Percentiles rank a stretch among this genome's conserved stretches.
phyloP scores from a whole-genome alignment of 1,284 basidiomycete genomes.

The Polyporus tsugae region DNA sequence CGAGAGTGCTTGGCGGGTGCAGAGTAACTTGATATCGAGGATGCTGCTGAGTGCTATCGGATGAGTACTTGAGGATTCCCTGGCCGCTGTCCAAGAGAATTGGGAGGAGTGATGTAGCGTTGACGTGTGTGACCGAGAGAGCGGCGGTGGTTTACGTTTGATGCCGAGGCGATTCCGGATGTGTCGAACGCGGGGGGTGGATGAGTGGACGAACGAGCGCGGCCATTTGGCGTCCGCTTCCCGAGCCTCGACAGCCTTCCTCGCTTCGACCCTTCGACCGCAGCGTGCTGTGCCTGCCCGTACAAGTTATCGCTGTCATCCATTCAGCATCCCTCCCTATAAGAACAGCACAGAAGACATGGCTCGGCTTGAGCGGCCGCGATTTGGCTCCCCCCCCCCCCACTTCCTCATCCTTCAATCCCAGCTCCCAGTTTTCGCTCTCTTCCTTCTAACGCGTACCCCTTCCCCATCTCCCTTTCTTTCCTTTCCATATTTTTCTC shows the following conservation, averaged over 20 bases:
- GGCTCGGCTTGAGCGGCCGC: neutral
- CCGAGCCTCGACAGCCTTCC: neutral
- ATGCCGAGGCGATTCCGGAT: neutral
- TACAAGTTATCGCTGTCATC: conserved; percentile 4
- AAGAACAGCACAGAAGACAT: neutral
- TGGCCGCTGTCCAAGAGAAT: too few relatives aligned
- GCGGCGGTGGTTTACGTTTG: conserved; percentile 1
- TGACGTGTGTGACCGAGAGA: neutral
- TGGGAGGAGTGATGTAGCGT: neutral
- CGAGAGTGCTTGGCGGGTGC: neutral
- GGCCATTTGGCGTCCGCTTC: neutral
- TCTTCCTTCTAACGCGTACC: neutral
- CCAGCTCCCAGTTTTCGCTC: neutral
- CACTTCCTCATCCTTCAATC: neutral
- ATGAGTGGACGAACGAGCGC: neutral
- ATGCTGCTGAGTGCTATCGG: neutral
- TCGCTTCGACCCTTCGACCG: neutral
- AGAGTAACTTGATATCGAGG: neutral
- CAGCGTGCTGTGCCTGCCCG: conserved; percentile 3
- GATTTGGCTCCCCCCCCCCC: neutral
- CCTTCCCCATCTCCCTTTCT: neutral
- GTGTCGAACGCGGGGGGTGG: neutral
- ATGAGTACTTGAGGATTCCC: neutral
- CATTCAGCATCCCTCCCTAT: neutral
- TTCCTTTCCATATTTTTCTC: neutral